Base-by-base conservation (phyloP, 148 eudicot species). In the Linanthus parryae region DNA sequence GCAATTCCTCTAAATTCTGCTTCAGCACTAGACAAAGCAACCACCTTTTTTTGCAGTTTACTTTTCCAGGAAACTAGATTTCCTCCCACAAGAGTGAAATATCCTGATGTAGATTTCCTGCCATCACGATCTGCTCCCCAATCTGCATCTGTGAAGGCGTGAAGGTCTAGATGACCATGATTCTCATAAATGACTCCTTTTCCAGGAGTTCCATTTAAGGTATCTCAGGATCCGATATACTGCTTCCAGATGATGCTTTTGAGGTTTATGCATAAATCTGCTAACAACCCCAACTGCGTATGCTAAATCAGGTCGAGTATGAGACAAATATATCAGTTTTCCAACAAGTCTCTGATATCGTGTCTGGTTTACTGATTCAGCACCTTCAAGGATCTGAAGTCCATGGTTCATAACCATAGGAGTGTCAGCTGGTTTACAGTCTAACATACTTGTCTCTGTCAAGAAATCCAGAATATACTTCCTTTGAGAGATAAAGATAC, bases 1-100 rank as follows among this genome's bases (percentile, higher is more conserved):
- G 45, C 45, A 20, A 41, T 41, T 4, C 45, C 45, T 41, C 45
- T 20, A 11, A n/a, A 41, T 17, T 41, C 45, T 3, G 45, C 45
- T 41, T 41, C 45, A 3, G 21, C 45, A 41, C 45, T 41, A 4
- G 45, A 41, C 20, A 6, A 4, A 2, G 45, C 45, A 15, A 41
- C 45, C 4, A 41, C 21, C 11, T 41, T 41, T n/a, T n/a, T n/a
- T 15, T 41, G 45, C 21, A 6, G 17, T 15, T 41, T 41, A 17
- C 45, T 41, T 41, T 23, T 15, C 21, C 45, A 41, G 7, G 45
- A 16, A 15, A 41, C 45, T 16, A 41, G 45, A 17, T 41, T 41
- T 4, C 45, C 45, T 41, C 11, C 45, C 10, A 41, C 3, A 17
- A 41, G 20, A 13, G 45, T 41, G 11, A 41, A 41, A 10, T 41